Percentiles rank a stretch among this genome's conserved stretches.
Conservation (phyloP, 2,329 filamentous ascomycete species). For the Exophiala sp. region DNA sequence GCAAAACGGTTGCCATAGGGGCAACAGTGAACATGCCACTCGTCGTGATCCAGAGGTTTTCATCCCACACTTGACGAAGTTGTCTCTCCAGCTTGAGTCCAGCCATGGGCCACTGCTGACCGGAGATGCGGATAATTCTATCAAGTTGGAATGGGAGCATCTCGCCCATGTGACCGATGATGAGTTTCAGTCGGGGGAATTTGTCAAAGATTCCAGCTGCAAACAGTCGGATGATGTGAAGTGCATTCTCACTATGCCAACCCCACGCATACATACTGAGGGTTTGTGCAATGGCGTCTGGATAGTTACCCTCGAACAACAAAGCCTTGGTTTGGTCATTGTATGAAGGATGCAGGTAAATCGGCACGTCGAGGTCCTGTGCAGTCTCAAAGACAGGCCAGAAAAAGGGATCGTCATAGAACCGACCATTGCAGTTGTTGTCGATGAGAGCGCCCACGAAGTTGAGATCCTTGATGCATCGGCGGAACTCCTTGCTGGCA, state of each 20-base stretch:
- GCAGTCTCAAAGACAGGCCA: constrained; percentile 41
- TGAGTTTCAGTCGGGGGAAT: constrained; percentile 52
- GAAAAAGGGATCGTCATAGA: constrained; percentile 44
- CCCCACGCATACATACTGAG: constrained; percentile 31
- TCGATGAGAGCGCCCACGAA: constrained; percentile 50
- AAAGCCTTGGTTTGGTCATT: constrained; percentile 33
- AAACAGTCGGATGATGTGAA: constrained; percentile 43
- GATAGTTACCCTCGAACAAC: constrained; percentile 40
- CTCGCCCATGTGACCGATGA: constrained; percentile 54
- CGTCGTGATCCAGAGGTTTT: constrained; percentile 58
- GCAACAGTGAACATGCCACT: constrained; percentile 51
- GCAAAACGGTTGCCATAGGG: constrained; percentile 42
- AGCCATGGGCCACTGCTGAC: constrained; percentile 36
- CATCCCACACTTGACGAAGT: constrained; percentile 51
- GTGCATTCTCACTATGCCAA: constrained; percentile 37
- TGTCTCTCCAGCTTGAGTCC: constrained; percentile 49
- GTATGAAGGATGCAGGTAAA: constrained; percentile 51
- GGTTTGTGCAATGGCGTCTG: constrained; percentile 2
- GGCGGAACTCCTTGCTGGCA: constrained; percentile 34
- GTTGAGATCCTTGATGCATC: constrained; percentile 40
- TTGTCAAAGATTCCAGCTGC: constrained; percentile 54
- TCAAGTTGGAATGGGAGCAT: constrained; percentile 55
- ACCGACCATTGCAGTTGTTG: constrained; percentile 34
- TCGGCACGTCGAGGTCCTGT: constrained; percentile 46
- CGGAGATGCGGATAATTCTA: constrained; percentile 30